These are phyloP conservation scores for Rhytidhysteron rufulum DNA, from an alignment of 2,329 filamentous ascomycete species.

Conservation along the genomic window DNA sequence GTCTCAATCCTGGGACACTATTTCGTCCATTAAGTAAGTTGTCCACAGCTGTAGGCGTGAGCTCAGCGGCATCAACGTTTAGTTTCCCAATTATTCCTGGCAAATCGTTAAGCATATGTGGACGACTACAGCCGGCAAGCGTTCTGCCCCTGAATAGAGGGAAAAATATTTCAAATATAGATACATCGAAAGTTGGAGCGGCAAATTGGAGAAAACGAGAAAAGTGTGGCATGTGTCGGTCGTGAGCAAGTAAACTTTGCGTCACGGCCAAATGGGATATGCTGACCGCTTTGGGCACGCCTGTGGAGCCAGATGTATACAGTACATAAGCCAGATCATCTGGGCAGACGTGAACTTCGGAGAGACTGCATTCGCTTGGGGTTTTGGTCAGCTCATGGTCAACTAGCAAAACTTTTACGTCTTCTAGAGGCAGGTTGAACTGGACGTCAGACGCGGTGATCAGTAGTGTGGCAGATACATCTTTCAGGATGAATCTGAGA, in stretches of 20 bases:
- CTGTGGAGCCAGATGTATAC: constrained; percentile 90
- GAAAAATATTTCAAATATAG: constrained; percentile 93
- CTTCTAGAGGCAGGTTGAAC: constrained; percentile 32
- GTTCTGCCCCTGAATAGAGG: constrained; percentile 71
- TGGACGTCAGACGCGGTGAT: constrained; percentile 57
- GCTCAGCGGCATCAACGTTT: constrained; percentile 76
- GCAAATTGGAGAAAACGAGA: constrained; percentile 85
- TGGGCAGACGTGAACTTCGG: constrained; percentile 1
- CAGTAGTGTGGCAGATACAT: constrained; percentile 67
- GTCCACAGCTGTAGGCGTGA: constrained; percentile 83
- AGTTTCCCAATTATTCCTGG: constrained; percentile 62
- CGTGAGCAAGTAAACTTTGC: constrained; percentile 78
- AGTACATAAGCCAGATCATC: constrained; percentile 74
- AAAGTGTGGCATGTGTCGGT: constrained; percentile 72
- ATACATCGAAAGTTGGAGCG: constrained; percentile 89
- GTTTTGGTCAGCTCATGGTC: constrained; percentile 38
- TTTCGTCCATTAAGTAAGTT: constrained; percentile 67
- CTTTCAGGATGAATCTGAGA: constrained; percentile 73
- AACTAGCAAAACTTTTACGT: constrained; percentile 38
- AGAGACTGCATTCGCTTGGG: neutral
- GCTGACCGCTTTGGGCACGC: constrained; percentile 80
- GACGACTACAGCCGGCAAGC: constrained; percentile 66
- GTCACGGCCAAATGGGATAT: constrained; percentile 77
- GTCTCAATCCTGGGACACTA: constrained; percentile 63
- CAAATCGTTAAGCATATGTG: constrained; percentile 70